A percentile compares a stretch with the other conserved stretches of the same genome.
phyloP scores from a whole-genome alignment of 2,329 filamentous ascomycete genomes.

The Intubia oerlemansii region DNA sequence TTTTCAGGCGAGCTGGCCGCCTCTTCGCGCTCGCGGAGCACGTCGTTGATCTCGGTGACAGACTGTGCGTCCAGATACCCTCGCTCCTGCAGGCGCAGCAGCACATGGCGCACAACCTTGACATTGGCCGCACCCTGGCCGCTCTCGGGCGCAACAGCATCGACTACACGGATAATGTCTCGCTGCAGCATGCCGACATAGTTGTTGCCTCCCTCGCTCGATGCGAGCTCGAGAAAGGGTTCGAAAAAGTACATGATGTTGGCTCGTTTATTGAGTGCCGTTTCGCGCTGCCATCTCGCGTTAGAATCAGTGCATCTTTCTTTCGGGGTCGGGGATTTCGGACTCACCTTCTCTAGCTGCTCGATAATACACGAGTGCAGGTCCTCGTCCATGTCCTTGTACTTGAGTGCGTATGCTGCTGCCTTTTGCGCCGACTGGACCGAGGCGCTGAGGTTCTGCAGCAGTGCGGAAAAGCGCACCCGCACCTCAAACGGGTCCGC shows the following conservation, averaged over 20 bases:
- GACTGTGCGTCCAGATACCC: slow-evolving; percentile 53
- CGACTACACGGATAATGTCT: slow-evolving; percentile 78
- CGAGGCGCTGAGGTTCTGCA: slow-evolving; percentile 80
- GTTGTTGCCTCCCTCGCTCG: slow-evolving; percentile 51
- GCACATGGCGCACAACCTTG: slow-evolving; percentile 66
- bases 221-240: slow-evolving; percentile 72
- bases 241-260: slow-evolving; percentile 99
- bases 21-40: slow-evolving; percentile 54
- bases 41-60: slow-evolving; percentile 61
- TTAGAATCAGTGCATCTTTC: slow-evolving; percentile 1
- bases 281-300: slow-evolving; percentile 23
- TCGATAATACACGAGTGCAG: slow-evolving; percentile 93
- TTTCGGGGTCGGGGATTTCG: no score
- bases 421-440: slow-evolving; percentile 79
- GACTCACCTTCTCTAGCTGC: slow-evolving; percentile 59
- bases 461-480: slow-evolving; percentile 81
- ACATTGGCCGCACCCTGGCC: slow-evolving; percentile 83
- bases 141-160: slow-evolving; percentile 74
- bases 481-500: slow-evolving; percentile 91
- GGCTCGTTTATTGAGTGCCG: slow-evolving; percentile 87
- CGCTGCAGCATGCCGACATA: slow-evolving; percentile 91
- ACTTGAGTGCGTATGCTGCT: slow-evolving; percentile 83
- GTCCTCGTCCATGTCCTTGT: slow-evolving; percentile 90
- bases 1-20: slow-evolving; percentile 10
- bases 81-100: slow-evolving; percentile 49